Evolutionary conservation across 2,329 filamentous ascomycete genomes (phyloP).

Genomic region (Hawksworthiomyces lignivorus): DNA sequence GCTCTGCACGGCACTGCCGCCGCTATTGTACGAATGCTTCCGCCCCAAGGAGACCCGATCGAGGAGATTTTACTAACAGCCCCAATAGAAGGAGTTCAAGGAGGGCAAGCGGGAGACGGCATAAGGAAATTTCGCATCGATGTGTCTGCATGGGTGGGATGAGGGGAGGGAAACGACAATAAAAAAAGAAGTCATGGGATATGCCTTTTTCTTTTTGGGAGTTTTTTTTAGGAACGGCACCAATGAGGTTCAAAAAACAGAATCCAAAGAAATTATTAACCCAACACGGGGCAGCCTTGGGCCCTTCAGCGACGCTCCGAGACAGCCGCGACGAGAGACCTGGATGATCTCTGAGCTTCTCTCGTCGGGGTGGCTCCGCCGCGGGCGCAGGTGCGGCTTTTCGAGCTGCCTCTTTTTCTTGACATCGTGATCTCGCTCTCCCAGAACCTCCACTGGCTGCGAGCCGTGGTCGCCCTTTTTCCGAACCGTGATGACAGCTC

Average conservation of each 20-base stretch:
- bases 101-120: slow-evolving; percentile 53
- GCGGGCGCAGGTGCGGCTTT: too few relatives aligned
- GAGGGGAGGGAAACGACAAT: slow-evolving; percentile 3
- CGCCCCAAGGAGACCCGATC: background rate
- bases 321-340: too few relatives aligned
- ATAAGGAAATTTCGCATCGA: slow-evolving; percentile 15
- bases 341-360: too few relatives aligned
- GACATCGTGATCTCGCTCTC: too few relatives aligned
- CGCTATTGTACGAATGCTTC: slow-evolving; percentile 66
- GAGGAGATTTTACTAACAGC: slow-evolving; percentile 22
- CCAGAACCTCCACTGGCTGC: too few relatives aligned
- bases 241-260: slow-evolving; percentile 5
- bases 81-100: slow-evolving; percentile 83
- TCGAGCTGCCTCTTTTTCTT: too few relatives aligned
- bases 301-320: too few relatives aligned
- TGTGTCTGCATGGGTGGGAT: background rate
- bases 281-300: too few relatives aligned
- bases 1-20: slow-evolving; percentile 98
- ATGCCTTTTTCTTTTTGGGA: slow-evolving; percentile 8
- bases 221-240: slow-evolving; percentile 13
- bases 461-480: too few relatives aligned
- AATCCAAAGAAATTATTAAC: slow-evolving; percentile 2
- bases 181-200: slow-evolving; percentile 3
- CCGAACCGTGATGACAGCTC: background rate
- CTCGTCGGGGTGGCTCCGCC: too few relatives aligned